Evolutionary conservation across 352 stramenopile genomes (phyloP).

Genomic region (Globisporangium polare): DNA sequence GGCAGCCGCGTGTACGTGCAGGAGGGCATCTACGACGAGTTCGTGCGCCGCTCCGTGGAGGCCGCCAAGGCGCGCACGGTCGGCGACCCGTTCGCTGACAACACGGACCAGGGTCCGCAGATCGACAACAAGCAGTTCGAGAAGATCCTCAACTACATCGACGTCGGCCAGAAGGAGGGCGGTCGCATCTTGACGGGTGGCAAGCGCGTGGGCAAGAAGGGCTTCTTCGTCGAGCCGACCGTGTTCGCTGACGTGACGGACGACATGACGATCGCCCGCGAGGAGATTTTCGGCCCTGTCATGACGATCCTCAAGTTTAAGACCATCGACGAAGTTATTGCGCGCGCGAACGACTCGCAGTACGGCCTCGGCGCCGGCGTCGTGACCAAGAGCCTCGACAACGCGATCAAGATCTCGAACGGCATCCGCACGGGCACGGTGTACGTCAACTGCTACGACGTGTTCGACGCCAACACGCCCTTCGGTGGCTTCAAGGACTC

Average conservation of each 20-base stretch:
- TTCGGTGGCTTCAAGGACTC: conserved; percentile 89
- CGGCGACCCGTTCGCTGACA: conserved; percentile 42
- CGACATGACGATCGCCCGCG: conserved; percentile 86
- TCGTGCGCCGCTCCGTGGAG: conserved; percentile 60
- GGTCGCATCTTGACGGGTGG: conserved; percentile 81
- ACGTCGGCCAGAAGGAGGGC: conserved; percentile 78
- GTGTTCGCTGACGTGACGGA: conserved; percentile 83
- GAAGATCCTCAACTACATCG: conserved; percentile 84
- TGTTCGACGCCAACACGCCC: conserved; percentile 82
- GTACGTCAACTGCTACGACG: conserved; percentile 93
- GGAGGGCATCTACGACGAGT: conserved; percentile 84
- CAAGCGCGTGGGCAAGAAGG: conserved; percentile 54
- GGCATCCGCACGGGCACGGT: conserved; percentile 89
- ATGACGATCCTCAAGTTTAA: conserved; percentile 89
- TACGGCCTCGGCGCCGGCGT: conserved; percentile 89
- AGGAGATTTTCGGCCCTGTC: conserved; percentile 93
- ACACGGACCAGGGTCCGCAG: conserved; percentile 51
- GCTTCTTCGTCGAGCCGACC: conserved; percentile 92
- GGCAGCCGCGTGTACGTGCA: conserved; percentile 88
- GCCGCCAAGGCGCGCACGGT: conserved; percentile 45
- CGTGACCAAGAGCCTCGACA: conserved; percentile 84
- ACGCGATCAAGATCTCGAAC: conserved; percentile 86
- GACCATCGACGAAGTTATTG: conserved; percentile 86
- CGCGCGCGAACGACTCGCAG: conserved; percentile 78
- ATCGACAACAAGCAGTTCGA: conserved; percentile 71